Evolutionary conservation across 192 early-diverging fungal species (phyloP), one percentile per base, ranked within the genome.

Genomic region (Coemansia sp.): DNA sequence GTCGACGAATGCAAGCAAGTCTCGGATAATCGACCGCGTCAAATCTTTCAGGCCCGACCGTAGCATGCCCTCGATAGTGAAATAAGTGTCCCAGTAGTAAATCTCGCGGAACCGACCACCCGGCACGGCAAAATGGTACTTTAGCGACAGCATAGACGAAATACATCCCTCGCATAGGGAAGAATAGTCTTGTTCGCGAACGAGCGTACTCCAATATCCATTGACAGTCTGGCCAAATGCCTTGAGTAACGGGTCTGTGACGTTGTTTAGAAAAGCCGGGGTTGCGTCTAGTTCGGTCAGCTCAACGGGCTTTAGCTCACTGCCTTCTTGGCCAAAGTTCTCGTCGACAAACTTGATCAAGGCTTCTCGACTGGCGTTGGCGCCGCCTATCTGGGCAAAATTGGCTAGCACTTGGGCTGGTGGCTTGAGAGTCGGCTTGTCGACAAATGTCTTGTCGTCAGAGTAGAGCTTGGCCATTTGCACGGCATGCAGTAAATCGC

Each of bases 81-180:
- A 93, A 63, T 80, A 93, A 34, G 86, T 85, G 68, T 93, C 91
- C 91, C 90, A 92, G 63, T 93, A 92, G 78, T 93, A 93, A 31
- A 86, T 78, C 77, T 93, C 92, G 43, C 90, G 75, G 68, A 93
- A 93, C 55, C 92, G 71, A 2, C 91, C 91, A 3, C 92, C 92
- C 1, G 92, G 90, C 6, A 93, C 88, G 5, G 92, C 88, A 78
- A 93, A 93, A 11, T 84, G 84, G 38, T 86, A 71, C 34, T 86
- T 87, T 0, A 87, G 70, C 31, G 82, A 75, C 1, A 93, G 70
- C 71, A 90, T 82, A 16, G 86, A 88, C 3, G 84, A 81, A 1
- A 54, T 76, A 61, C 92, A 93, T 22, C 85, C 89, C 5, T 78
- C 66, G 62, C 91, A 91, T 9, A 88, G 47, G 22, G 36, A 33